phyloP scores from a whole-genome alignment of 2,329 filamentous ascomycete genomes.

The Talaromyces islandicus region DNA sequence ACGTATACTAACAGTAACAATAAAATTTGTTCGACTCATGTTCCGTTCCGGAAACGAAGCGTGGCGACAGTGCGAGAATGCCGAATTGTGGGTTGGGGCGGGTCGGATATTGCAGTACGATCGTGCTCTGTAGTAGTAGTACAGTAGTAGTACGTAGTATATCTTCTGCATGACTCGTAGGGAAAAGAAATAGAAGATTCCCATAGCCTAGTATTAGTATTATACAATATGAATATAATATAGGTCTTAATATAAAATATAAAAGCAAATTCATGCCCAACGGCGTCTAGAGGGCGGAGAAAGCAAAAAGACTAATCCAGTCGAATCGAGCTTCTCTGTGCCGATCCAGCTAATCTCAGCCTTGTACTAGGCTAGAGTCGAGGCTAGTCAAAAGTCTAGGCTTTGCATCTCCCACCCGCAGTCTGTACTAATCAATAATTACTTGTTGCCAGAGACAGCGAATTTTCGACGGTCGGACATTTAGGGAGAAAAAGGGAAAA shows the following conservation, averaged over 20 bases:
- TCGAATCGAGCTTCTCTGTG: slow-evolving; percentile 3
- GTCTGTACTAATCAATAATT: too few relatives aligned
- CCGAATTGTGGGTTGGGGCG: background rate
- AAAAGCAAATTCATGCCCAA: background rate
- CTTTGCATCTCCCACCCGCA: background rate
- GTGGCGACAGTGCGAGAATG: background rate
- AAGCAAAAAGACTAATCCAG: background rate
- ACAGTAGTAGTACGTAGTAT: background rate
- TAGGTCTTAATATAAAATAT: too few relatives aligned
- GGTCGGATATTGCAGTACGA: background rate
- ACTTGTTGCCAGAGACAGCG: too few relatives aligned
- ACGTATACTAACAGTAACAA: too few relatives aligned
- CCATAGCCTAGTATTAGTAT: background rate
- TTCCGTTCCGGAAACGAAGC: background rate
- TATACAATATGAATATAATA: too few relatives aligned
- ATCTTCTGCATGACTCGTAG: background rate
- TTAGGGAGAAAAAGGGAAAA: too few relatives aligned
- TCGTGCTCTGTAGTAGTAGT: too few relatives aligned
- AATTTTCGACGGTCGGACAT: background rate
- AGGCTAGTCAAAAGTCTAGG: background rate
- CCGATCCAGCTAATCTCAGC: background rate
- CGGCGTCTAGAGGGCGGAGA: background rate
- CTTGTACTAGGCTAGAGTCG: background rate
- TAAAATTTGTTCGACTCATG: background rate
- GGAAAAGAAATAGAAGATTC: background rate